Evolutionary conservation across 768 basidiomycete species (phyloP).

Genomic region (Termitomyces sp.): DNA sequence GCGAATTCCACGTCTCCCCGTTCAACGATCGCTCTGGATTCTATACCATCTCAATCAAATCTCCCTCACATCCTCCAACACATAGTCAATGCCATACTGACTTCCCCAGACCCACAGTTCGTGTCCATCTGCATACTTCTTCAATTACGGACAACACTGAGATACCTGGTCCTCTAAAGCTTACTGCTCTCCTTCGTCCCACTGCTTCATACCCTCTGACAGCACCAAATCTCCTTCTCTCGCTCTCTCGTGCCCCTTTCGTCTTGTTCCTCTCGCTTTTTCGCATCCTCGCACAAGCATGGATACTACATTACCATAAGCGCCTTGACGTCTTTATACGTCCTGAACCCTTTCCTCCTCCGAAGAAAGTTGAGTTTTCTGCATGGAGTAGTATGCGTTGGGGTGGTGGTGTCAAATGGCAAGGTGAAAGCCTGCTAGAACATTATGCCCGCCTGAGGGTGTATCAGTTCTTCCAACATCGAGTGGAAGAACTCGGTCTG

Average conservation of each 20-base stretch:
- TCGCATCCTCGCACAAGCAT: slow-evolving; percentile 59
- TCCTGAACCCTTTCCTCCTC: slow-evolving; percentile 45
- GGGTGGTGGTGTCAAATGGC: slow-evolving; percentile 1
- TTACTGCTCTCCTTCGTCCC: background rate
- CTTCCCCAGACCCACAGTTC: background rate
- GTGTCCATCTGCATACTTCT: background rate
- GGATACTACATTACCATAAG: slow-evolving; percentile 54
- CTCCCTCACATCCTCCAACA: slow-evolving; percentile 35
- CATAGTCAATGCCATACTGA: background rate
- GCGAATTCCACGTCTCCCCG: slow-evolving; percentile 71
- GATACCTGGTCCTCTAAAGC: background rate
- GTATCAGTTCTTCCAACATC: background rate
- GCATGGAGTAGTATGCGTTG: slow-evolving; percentile 1
- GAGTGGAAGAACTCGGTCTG: background rate
- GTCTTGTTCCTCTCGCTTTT: slow-evolving; percentile 47
- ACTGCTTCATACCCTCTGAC: background rate
- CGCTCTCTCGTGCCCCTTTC: background rate
- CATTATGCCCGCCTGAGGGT: background rate
- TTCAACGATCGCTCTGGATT: slow-evolving; percentile 68
- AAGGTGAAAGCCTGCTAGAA: background rate
- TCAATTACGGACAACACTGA: background rate
- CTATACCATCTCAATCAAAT: slow-evolving; percentile 51
- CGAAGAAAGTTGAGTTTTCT: slow-evolving; percentile 25
- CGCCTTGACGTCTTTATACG: slow-evolving; percentile 50
- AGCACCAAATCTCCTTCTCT: slow-evolving; percentile 11